Base-by-base conservation (phyloP, 2,329 filamentous ascomycete species). In the Claviceps capensis region DNA sequence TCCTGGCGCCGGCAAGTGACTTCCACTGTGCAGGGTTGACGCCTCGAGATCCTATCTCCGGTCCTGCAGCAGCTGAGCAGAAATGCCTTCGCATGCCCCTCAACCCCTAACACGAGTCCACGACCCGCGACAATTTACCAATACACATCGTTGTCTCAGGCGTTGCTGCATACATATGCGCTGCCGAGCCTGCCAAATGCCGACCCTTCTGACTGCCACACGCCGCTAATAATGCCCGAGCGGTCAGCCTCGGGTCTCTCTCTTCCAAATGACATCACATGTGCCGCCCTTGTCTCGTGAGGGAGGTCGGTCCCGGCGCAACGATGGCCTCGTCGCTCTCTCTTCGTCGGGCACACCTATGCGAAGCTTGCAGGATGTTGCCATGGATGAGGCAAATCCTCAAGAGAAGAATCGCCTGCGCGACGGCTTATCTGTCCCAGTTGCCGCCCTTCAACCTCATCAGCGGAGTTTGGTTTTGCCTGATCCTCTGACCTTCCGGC, bases 401-500 rank as follows among this genome's bases (percentile, higher is more conserved):
- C 37, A 47, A 26, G 47, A 48, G 5, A 48, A 41, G 36, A 26
- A 26, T 44, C 30, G 38, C 16, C 30, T 22, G 48, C 60, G 53
- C 52, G 48, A 59, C 52, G 48, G 53, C 50, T 11, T 37, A 41
- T 44, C 47, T 26, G 36, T 55, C 13, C 50, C 56, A 6, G 37
- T 52, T 2, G 54, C 61, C 2, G 55, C 54, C 16, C 51, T 61
- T 16, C 54, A 63, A 22, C 61, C 64, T 17, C 61, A 66, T 3
- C 59, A 71, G 45, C 73, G 74, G 53, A 68, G 71, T 56, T 67
- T 81, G 34, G 75, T 78, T n/a, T 72, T 81, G 55, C 75, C 78
- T 2, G 78, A 82, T 58, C 77, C 78, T 17, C 70, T 80, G 48
- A 76, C 78, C 8, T 76, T 81, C 56, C 71, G 72, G 75, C 79